Evolutionary conservation across 768 basidiomycete genomes (phyloP).

Genomic region (Tricholoma sp.): DNA sequence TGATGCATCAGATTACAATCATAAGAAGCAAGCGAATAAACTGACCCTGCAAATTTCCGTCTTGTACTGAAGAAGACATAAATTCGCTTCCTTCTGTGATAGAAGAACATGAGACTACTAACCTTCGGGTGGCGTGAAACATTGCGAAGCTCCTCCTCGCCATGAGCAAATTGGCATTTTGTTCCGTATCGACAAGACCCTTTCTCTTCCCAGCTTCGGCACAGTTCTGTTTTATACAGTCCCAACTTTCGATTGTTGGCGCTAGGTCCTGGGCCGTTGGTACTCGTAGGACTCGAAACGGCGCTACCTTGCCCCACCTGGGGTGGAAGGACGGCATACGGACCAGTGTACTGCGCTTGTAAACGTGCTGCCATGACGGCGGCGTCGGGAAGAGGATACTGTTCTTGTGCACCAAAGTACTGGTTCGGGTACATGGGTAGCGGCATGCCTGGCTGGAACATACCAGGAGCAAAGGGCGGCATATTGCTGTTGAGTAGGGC

Average conservation of each 20-base stretch:
- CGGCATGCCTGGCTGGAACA: slow-evolving; percentile 52
- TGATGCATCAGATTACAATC: slow-evolving; percentile 8
- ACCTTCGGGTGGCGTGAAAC: slow-evolving; percentile 91
- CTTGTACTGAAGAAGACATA: slow-evolving; percentile 59
- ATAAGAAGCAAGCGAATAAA: slow-evolving; percentile 6
- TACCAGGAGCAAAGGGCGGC: slow-evolving; percentile 51
- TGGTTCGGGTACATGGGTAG: slow-evolving; percentile 67
- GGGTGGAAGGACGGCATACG: slow-evolving; percentile 35
- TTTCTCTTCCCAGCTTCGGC: slow-evolving; percentile 92
- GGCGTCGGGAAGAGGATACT: slow-evolving; percentile 47
- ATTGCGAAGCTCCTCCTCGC: slow-evolving; percentile 79
- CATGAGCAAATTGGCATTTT: slow-evolving; percentile 93
- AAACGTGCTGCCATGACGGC: slow-evolving; percentile 57
- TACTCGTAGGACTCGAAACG: slow-evolving; percentile 36
- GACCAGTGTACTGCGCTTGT: slow-evolving; percentile 58
- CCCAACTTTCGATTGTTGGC: slow-evolving; percentile 90
- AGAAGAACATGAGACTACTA: slow-evolving; percentile 14
- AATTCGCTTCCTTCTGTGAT: slow-evolving; percentile 14
- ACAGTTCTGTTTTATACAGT: slow-evolving; percentile 87
- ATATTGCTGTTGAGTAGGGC: slow-evolving; percentile 55
- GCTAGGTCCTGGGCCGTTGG: slow-evolving; percentile 63
- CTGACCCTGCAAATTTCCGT: slow-evolving; percentile 89
- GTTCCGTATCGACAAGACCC: slow-evolving; percentile 79
- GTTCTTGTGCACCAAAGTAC: slow-evolving; percentile 60
- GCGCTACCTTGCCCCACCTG: slow-evolving; percentile 26